A percentile compares a stretch with the other conserved stretches of the same genome.
phyloP scores from a whole-genome alignment of 2,329 filamentous ascomycete genomes.

The Aspergillus glaucus region DNA sequence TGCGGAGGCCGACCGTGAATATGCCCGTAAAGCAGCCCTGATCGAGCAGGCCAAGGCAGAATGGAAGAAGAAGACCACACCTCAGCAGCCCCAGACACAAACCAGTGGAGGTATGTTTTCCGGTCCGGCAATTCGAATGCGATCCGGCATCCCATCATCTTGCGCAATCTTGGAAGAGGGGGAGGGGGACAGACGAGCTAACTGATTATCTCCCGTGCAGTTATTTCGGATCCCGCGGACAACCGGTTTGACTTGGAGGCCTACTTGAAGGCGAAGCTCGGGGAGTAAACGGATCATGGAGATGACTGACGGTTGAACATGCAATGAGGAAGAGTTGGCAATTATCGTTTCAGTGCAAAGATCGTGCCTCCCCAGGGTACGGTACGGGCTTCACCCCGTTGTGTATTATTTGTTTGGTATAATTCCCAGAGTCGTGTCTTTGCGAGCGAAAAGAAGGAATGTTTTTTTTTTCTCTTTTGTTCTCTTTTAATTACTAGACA shows the following conservation, averaged over 20 bases:
- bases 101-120: conserved; percentile 29
- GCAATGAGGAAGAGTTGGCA: conserved; percentile 25
- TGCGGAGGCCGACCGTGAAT: conserved; percentile 70
- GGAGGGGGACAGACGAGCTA: conserved; percentile 10
- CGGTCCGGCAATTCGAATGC: background rate
- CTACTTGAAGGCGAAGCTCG: conserved; percentile 60
- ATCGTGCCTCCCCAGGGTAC: conserved; percentile 29
- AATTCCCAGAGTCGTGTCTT: conserved; percentile 35
- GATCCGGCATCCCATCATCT: conserved; percentile 4
- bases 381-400: conserved; percentile 28
- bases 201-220: conserved; percentile 34
- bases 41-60: conserved; percentile 91
- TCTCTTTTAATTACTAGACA: conserved; percentile 31
- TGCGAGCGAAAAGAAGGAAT: conserved; percentile 36
- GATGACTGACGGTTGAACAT: conserved; percentile 7
- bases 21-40: conserved; percentile 82
- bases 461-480: conserved; percentile 25
- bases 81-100: conserved; percentile 38
- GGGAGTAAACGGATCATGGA: conserved; percentile 31
- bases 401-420: conserved; percentile 40
- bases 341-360: conserved; percentile 22
- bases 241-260: conserved; percentile 92
- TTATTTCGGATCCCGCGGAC: conserved; percentile 70
- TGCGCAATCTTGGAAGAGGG: conserved; percentile 2
- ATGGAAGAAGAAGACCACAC: conserved; percentile 70